A percentile compares a stretch with the other conserved stretches of the same genome.
Evolutionary conservation across 2,329 filamentous ascomycete species (phyloP).

Genomic region (Fusarium albosuccineum): DNA sequence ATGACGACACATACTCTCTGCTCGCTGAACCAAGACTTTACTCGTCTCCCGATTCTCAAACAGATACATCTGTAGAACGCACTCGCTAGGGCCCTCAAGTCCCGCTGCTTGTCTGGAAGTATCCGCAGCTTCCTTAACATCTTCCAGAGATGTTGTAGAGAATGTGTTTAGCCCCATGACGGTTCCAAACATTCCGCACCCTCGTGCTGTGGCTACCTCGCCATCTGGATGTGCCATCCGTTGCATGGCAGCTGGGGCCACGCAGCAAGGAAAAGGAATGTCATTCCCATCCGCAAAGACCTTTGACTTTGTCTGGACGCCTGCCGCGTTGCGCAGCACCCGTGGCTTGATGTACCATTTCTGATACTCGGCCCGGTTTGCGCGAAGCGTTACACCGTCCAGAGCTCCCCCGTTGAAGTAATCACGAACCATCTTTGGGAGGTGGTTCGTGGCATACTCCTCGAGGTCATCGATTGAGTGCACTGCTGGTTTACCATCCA

Average conservation of each 20-base stretch:
- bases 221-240: too few species aligned
- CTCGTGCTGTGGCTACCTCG: too few species aligned
- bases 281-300: background rate
- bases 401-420: background rate
- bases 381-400: background rate
- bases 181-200: too few species aligned
- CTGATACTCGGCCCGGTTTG: background rate
- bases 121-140: background rate
- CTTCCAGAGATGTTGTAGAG: too few species aligned
- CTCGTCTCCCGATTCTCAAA: conserved; percentile 4
- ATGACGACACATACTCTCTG: background rate
- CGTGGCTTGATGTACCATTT: conserved; percentile 4
- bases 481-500: background rate
- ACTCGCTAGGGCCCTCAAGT: background rate
- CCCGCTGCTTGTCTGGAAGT: background rate
- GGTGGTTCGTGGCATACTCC: background rate
- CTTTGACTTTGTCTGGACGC: background rate
- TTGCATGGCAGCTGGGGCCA: too few species aligned
- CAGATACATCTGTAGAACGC: conserved; percentile 6
- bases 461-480: conserved; percentile 1
- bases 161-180: too few species aligned
- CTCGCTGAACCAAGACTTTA: background rate
- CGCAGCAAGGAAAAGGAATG: too few species aligned
- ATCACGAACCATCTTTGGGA: conserved; percentile 1
- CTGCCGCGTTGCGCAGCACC: background rate